Evolutionary conservation across 441 rosid genomes (phyloP).

Genomic region (Gossypium trilobum): DNA sequence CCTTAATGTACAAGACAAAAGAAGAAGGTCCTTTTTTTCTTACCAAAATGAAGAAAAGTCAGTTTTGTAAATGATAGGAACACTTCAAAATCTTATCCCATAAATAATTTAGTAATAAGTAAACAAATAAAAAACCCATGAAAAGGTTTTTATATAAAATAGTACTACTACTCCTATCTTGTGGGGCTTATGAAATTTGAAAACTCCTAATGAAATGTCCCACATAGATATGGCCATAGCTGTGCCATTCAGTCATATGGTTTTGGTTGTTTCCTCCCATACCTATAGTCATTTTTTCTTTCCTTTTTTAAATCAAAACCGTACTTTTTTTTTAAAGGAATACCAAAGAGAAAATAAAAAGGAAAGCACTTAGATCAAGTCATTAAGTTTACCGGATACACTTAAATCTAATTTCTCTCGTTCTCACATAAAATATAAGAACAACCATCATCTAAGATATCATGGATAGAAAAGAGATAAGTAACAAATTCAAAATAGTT

Average conservation of each 20-base stretch:
- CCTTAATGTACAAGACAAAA: background rate
- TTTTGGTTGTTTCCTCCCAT: constrained; percentile 8
- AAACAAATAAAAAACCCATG: background rate
- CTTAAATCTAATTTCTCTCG: too few species aligned
- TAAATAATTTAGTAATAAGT: background rate
- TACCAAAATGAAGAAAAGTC: background rate
- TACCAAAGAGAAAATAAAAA: too few species aligned
- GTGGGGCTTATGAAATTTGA: constrained; percentile 8
- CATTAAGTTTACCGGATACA: too few species aligned
- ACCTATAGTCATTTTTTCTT: background rate
- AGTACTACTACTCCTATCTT: background rate
- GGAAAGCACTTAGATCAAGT: too few species aligned
- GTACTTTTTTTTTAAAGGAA: too few species aligned
- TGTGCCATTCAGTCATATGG: background rate
- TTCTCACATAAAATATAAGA: too few species aligned
- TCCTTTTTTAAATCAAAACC: background rate
- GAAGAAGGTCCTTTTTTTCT: background rate
- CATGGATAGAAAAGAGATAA: too few species aligned
- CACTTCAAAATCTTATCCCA: background rate
- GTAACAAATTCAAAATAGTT: too few species aligned
- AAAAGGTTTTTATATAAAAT: background rate
- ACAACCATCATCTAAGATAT: too few species aligned
- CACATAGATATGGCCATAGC: constrained; percentile 1
- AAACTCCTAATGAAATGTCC: background rate
- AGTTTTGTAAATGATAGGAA: background rate